phyloP scores from a whole-genome alignment of 345 rosid genomes.

The Acer negundo region DNA sequence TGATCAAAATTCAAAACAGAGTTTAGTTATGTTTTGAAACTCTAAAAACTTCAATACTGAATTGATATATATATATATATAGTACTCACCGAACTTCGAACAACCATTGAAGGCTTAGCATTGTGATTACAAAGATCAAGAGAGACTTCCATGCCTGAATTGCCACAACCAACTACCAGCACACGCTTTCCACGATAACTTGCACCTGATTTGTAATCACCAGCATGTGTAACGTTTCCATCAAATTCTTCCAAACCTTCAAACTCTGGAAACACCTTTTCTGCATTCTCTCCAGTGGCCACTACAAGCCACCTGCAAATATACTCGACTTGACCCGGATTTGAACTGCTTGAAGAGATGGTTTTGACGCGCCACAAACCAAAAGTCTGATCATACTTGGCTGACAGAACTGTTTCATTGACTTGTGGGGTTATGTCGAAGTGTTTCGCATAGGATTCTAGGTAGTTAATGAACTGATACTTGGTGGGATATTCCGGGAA shows the following conservation, averaged over 20 bases:
- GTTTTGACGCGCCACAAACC: constrained; percentile 78
- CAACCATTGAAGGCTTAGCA: constrained; percentile 81
- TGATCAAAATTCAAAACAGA: constrained; percentile 9
- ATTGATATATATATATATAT: not conserved
- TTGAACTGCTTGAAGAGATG: constrained; percentile 32
- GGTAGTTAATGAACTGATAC: constrained; percentile 67
- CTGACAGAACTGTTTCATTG: constrained; percentile 73
- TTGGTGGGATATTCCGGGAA: constrained; percentile 84
- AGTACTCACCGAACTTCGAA: constrained; percentile 70
- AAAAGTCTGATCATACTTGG: constrained; percentile 62
- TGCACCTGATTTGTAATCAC: constrained; percentile 79
- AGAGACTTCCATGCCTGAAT: constrained; percentile 94
- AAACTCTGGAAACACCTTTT: constrained; percentile 71
- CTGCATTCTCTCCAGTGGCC: constrained; percentile 92
- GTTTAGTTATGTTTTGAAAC: not conserved
- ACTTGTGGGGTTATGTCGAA: constrained; percentile 64
- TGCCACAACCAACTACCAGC: constrained; percentile 85
- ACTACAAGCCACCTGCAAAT: constrained; percentile 84
- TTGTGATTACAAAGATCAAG: constrained; percentile 75
- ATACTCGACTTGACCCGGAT: constrained; percentile 61
- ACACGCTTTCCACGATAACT: constrained; percentile 57
- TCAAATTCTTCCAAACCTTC: constrained; percentile 66
- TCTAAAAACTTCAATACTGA: not conserved
- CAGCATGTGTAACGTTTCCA: constrained; percentile 62
- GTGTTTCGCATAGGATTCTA: constrained; percentile 61